Percentiles rank a stretch among this genome's conserved stretches.
Conservation (phyloP, 2,329 filamentous ascomycete species). For the Fusarium papillatum region DNA sequence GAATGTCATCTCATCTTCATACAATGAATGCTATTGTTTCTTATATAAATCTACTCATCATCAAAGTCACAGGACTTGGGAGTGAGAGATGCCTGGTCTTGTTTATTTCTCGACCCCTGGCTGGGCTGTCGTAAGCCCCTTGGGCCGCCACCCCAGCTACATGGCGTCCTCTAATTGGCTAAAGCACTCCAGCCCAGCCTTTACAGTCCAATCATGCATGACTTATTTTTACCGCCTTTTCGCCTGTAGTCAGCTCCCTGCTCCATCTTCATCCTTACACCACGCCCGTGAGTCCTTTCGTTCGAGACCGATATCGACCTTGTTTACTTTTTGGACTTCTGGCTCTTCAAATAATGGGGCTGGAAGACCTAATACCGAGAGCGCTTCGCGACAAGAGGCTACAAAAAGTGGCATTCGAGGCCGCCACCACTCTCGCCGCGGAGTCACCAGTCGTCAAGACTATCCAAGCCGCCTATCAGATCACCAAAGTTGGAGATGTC, state of each 20-base stretch:
- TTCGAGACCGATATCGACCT: neutral
- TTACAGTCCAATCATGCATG: constrained; percentile 1
- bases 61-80: neutral
- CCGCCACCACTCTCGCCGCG: constrained; percentile 27
- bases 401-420: constrained; percentile 28
- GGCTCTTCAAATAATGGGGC: constrained; percentile 23
- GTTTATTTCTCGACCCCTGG: neutral
- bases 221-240: constrained; percentile 10
- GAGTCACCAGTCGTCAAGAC: constrained; percentile 38
- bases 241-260: neutral
- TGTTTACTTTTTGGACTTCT: neutral
- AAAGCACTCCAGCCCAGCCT: neutral
- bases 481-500: constrained; percentile 41
- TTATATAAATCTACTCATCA: neutral
- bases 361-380: constrained; percentile 26
- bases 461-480: constrained; percentile 43
- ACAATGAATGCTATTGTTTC: too few species aligned
- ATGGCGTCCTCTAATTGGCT: neutral
- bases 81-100: neutral
- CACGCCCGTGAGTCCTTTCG: neutral
- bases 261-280: neutral
- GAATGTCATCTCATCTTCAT: too few species aligned
- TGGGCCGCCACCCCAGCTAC: constrained; percentile 1
- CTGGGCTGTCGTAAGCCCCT: neutral
- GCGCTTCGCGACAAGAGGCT: constrained; percentile 29